A percentile compares a stretch with the other conserved stretches of the same genome.
phyloP scores from a whole-genome alignment of 768 basidiomycete genomes.

The Amylocystis lapponica region DNA sequence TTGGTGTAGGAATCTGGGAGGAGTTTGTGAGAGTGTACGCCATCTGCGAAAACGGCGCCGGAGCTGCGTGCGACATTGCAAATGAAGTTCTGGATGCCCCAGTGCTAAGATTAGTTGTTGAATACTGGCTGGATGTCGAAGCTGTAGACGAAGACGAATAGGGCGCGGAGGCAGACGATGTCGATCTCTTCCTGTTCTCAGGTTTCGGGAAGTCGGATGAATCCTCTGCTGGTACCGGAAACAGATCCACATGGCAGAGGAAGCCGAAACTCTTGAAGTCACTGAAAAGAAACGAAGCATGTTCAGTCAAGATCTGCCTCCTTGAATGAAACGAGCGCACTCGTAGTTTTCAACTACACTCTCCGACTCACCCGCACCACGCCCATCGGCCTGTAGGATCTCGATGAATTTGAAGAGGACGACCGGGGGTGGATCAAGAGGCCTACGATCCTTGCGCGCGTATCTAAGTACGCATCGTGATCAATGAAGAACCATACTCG shows the following conservation, averaged over 20 bases:
- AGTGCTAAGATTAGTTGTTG: background rate
- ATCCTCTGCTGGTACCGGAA: slow-evolving; percentile 39
- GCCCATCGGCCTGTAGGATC: slow-evolving; percentile 38
- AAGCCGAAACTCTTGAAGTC: slow-evolving; percentile 40
- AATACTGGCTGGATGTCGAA: background rate
- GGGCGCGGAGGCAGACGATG: background rate
- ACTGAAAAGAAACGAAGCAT: background rate
- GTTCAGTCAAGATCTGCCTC: background rate
- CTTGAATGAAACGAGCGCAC: slow-evolving; percentile 24
- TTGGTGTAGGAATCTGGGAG: background rate
- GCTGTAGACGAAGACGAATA: background rate
- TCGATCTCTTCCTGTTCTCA: background rate
- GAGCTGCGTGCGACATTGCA: too few relatives aligned
- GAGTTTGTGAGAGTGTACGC: too few relatives aligned
- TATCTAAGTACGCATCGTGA: slow-evolving; percentile 29
- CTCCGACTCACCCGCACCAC: slow-evolving; percentile 35
- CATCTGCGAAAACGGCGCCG: too few relatives aligned
- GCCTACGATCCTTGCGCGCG: slow-evolving; percentile 55
- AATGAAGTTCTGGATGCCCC: background rate
- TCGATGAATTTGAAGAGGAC: slow-evolving; percentile 46
- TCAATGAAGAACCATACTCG: background rate
- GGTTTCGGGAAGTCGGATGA: background rate
- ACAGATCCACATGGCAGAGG: slow-evolving; percentile 76
- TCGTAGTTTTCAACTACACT: slow-evolving; percentile 43
- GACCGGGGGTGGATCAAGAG: slow-evolving; percentile 64